These are phyloP conservation scores for Phytophthora hibernalis DNA, from an alignment of 352 stramenopile genomes.

Conservation along the genomic window DNA sequence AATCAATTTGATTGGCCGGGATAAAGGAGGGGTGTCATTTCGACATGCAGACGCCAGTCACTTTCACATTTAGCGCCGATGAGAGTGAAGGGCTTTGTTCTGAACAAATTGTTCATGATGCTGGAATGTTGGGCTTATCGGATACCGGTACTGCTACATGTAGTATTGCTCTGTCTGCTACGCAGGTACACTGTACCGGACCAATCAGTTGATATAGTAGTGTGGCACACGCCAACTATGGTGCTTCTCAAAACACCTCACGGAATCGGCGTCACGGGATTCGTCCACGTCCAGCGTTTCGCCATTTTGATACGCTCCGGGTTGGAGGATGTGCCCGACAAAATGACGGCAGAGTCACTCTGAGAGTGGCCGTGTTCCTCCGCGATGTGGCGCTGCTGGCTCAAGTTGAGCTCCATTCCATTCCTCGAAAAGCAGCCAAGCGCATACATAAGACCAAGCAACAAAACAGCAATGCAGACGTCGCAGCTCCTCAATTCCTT, in stretches of 20 bases:
- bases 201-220: too few species aligned
- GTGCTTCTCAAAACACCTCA: conserved; percentile 13
- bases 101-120: not conserved
- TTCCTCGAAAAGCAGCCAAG: conserved; percentile 16
- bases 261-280: conserved; percentile 20
- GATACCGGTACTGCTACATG: too few species aligned
- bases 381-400: conserved; percentile 4
- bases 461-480: conserved; percentile 34
- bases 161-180: too few species aligned
- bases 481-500: conserved; percentile 65
- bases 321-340: not conserved
- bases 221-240: conserved; percentile 3
- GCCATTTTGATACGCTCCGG: conserved; percentile 23
- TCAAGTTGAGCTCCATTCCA: conserved; percentile 3
- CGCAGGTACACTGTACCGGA: too few species aligned
- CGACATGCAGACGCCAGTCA: not conserved
- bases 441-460: not conserved
- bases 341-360: not conserved
- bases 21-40: not conserved
- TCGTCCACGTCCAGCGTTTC: conserved; percentile 33
- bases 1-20: too few species aligned
- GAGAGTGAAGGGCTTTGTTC: too few species aligned
- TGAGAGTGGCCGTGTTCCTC: conserved; percentile 11
- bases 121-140: not conserved
- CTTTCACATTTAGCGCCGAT: too few species aligned